phyloP scores from a whole-genome alignment of 2,329 filamentous ascomycete genomes.

The Trichoderma koningiopsis region DNA sequence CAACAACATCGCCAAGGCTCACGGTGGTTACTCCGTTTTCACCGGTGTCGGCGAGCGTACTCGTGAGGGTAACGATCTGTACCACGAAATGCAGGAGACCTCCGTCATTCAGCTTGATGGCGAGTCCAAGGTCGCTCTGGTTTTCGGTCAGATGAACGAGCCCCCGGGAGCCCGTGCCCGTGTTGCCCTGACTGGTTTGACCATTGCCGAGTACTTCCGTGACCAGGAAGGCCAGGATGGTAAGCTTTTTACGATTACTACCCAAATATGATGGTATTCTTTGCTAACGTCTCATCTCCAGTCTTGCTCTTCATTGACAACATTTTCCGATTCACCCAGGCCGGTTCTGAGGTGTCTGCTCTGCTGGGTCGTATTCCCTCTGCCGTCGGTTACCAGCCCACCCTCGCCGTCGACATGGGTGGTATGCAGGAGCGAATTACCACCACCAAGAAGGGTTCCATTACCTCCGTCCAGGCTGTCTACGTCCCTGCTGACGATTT shows the following conservation, averaged over 20 bases:
- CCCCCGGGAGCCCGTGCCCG: conserved; percentile 98
- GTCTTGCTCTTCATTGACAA: conserved; percentile 99
- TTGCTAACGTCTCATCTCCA: conserved; percentile 36
- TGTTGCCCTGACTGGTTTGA: conserved; percentile 93
- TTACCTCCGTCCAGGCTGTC: conserved; percentile 99
- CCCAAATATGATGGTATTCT: background rate
- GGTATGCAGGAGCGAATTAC: conserved; percentile 99
- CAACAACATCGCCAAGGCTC: conserved; percentile 99
- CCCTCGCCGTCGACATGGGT: conserved; percentile 98
- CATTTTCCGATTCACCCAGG: conserved; percentile 99
- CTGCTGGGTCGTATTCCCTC: conserved; percentile 99
- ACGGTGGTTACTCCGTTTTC: conserved; percentile 99
- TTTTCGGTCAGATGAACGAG: conserved; percentile 99
- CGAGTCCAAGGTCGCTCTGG: conserved; percentile 98
- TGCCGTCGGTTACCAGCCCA: conserved; percentile 99
- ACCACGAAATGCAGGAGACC: conserved; percentile 99
- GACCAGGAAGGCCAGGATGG: conserved; percentile 80
- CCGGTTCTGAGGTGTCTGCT: conserved; percentile 99
- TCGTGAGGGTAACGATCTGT: conserved; percentile 99
- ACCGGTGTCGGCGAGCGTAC: conserved; percentile 99
- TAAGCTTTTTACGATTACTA: conserved; percentile 44
- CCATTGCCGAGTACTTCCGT: conserved; percentile 81
- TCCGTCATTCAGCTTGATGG: conserved; percentile 99
- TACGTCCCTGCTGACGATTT: conserved; percentile 99
- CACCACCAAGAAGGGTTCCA: conserved; percentile 98